Evolutionary conservation across 148 eudicot species (phyloP), one percentile per base, ranked within the genome.

Genomic region (Nepenthes mirabilis): DNA sequence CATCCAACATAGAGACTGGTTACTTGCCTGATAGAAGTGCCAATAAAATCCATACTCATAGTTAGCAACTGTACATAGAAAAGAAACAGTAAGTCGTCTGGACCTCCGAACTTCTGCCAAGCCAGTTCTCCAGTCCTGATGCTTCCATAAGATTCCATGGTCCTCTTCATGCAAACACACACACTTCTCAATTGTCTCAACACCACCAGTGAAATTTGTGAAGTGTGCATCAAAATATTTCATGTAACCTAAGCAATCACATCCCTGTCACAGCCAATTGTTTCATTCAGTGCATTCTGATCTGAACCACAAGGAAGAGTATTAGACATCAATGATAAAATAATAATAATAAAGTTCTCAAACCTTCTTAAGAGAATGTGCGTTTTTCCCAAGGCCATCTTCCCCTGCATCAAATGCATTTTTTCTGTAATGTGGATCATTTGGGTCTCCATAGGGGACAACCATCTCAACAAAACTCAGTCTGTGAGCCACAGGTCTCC

Each of bases 391-490:
- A 35, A 94, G 82, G 34, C 99, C 99, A 73, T 94, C 99, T 81
- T 94, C 99, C 54, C 99, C 97, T 13, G 99, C 97, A 86, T 89
- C 99, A 78, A 94, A 94, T 60, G 99, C 99, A 78, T 94, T 94
- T 69, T 93, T 93, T 65, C 97, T 86, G 68, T 93, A 93, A 75
- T 93, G 99, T 52, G 99, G 99, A 60, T 89, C 97, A 77, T 89
- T 89, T 55, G 98, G 96, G 78, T 93, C 98, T 32, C 98, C 98
- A 77, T 88, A 93, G 9, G 99, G 99, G 60, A 93, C 97, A 60
- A 94, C 99, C 99, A 94, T 94, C 80, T 94, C 99, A 70, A 94
- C 99, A 79, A 94, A 86, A 66, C 97, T 94, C 77, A 94, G 65
- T 72, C 97, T 86, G 54, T 89, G 97, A 55, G 99, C 99, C 53